Evolutionary conservation across 139 green algal species (phyloP).

Genomic region (Desmodesmus armatus): DNA sequence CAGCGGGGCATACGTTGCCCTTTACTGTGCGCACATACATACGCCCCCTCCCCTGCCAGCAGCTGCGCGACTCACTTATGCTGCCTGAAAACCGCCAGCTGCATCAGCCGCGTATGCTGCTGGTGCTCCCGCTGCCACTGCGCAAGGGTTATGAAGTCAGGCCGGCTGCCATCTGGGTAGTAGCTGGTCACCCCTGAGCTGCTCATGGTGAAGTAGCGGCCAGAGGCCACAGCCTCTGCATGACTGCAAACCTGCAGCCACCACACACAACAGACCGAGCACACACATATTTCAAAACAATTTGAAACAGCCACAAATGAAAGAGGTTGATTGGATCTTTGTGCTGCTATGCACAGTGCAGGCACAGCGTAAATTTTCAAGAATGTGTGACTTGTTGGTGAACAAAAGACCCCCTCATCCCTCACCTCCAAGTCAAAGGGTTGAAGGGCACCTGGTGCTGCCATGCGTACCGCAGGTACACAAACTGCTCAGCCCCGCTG

Average conservation of each 20-base stretch:
- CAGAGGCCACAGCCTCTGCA: neutral
- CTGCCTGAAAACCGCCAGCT: conserved; percentile 28
- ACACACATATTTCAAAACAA: neutral
- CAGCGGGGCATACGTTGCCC: too few species aligned
- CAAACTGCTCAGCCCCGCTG: conserved; percentile 56
- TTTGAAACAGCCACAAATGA: neutral
- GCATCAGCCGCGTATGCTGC: conserved; percentile 68
- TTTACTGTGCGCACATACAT: conserved; percentile 43
- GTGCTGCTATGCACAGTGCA: neutral
- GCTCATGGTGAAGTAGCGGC: conserved; percentile 70
- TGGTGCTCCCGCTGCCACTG: conserved; percentile 76
- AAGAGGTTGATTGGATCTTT: neutral
- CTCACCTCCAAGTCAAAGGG: conserved; percentile 60
- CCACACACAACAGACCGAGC: neutral
- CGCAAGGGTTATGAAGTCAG: conserved; percentile 70
- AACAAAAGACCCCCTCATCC: too few species aligned
- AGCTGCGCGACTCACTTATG: neutral
- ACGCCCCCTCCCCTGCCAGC: too few species aligned
- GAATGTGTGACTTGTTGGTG: too few species aligned
- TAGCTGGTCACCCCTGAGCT: conserved; percentile 70
- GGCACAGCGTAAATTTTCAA: neutral
- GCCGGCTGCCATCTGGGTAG: conserved; percentile 12
- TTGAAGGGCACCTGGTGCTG: conserved; percentile 44
- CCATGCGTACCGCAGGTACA: conserved; percentile 58
- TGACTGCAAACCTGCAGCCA: conserved; percentile 35